Base-by-base conservation (phyloP, 2,329 filamentous ascomycete genomes). In the Claviceps cyperi region DNA sequence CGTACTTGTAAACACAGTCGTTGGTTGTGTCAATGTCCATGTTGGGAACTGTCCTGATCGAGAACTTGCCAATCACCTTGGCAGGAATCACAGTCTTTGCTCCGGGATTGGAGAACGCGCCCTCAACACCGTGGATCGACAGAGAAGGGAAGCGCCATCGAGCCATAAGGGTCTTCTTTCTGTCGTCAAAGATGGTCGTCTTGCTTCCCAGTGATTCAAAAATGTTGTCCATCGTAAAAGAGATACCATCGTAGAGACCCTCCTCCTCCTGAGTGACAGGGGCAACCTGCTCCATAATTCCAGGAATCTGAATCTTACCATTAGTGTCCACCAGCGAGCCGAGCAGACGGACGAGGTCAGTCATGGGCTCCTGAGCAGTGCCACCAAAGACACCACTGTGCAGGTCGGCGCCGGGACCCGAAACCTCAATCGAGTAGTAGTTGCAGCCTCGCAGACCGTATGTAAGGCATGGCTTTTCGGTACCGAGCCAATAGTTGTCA, bases 401-500 rank as follows among this genome's bases (percentile, higher is more conserved):
- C 54, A 98, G 76, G 66, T 98, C 92, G 57, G 91, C 86, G 40
- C 83, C 92, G 11, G 92, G 92, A 1, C 92, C 92, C 8, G 85
- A 89, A 55, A 98, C 75, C 69, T 92, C 86, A 58, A 98, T 70
- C 48, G 84, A 86, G 75, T 97, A 98, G 78, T 98, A 98, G 74
- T 94, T 97, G 81, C 87, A 94, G 49, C 92, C 92, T 58, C 92
- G 86, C 55, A 98, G 84, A 59, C 92, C 92, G 66, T 98, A 98
- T 9, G 92, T 98, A 62, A 98, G 72, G 68, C 92, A 98, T 13
- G 92, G 92, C 77, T 96, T 96, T 77, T 97, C 89, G 5, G 92
- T 97, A 52, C 92, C 92, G 40, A 98, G 82, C 92, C 92, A 98
- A 81, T 98, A 98, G 78, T 98, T 98, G 70, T 98, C 92, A 46